Conservation (phyloP, 140 eudicot genomes). For the Cichorium intybus region DNA sequence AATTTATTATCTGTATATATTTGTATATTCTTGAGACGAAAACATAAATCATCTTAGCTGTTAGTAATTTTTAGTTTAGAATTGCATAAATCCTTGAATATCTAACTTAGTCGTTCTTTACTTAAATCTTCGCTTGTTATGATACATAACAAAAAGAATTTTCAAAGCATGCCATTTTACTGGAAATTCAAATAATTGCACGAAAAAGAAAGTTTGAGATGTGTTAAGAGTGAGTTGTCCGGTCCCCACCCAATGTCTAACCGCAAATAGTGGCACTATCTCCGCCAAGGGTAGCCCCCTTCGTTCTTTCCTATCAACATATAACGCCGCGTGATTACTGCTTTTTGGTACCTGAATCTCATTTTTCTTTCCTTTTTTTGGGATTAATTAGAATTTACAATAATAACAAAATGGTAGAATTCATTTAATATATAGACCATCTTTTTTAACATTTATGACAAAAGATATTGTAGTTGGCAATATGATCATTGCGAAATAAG, state of each 20-base stretch:
- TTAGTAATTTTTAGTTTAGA: no score
- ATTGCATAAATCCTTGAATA: background rate
- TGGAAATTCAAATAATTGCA: background rate
- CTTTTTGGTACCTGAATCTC: background rate
- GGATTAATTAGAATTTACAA: no score
- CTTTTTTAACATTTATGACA: no score
- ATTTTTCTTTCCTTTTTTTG: background rate
- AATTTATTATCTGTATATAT: no score
- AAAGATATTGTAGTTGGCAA: no score
- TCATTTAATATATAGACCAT: no score
- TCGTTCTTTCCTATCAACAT: background rate
- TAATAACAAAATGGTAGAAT: no score
- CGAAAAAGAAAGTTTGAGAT: background rate
- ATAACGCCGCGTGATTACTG: conserved; percentile 6
- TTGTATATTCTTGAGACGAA: no score
- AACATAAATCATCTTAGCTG: no score
- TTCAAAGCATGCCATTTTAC: background rate
- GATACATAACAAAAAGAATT: background rate
- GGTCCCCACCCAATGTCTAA: background rate
- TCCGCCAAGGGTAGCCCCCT: background rate
- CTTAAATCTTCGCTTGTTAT: no score
- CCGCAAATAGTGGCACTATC: conserved; percentile 22
- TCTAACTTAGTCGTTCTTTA: background rate
- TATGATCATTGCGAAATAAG: no score
- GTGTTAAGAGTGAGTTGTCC: background rate